Conservation (phyloP, 1,284 basidiomycete genomes). For the Ceratobasidium sp. region DNA sequence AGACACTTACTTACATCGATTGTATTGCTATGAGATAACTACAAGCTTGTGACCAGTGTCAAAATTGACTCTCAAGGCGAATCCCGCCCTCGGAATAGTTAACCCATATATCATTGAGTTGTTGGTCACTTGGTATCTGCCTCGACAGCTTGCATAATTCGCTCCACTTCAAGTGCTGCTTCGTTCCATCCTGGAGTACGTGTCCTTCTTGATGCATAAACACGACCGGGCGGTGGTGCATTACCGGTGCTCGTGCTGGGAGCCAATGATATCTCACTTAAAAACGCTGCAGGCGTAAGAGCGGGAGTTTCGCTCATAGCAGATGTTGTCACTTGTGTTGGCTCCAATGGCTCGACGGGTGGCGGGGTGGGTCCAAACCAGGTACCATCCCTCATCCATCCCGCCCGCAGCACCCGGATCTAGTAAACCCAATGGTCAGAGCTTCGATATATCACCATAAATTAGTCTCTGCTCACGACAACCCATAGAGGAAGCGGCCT, state of each 20-base stretch:
- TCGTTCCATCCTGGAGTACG: constrained; percentile 28
- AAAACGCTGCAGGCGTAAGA: constrained; percentile 18
- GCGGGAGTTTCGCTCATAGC: constrained; percentile 30
- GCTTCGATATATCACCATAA: neutral
- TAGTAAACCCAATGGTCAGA: neutral
- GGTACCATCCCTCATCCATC: constrained; percentile 42
- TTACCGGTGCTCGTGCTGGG: neutral
- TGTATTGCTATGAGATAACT: too few relatives aligned
- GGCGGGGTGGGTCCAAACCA: constrained; percentile 34
- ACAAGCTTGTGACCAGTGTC: too few relatives aligned
- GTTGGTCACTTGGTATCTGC: neutral
- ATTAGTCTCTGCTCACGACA: constrained; percentile 37
- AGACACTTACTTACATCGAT: too few relatives aligned
- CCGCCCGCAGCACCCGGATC: constrained; percentile 41
- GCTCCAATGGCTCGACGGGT: constrained; percentile 1
- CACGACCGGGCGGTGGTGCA: neutral
- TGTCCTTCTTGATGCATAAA: constrained; percentile 24
- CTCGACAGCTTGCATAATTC: constrained; percentile 14
- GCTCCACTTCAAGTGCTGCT: constrained; percentile 32
- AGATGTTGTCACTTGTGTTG: too few relatives aligned
- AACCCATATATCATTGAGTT: neutral
- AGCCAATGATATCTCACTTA: neutral
- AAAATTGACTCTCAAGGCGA: too few relatives aligned
- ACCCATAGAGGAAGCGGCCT: constrained; percentile 38
- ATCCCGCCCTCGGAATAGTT: too few relatives aligned